Evolutionary conservation across 2,329 filamentous ascomycete species (phyloP), one percentile per base, ranked within the genome.

Genomic region (Ophiostoma montium): DNA sequence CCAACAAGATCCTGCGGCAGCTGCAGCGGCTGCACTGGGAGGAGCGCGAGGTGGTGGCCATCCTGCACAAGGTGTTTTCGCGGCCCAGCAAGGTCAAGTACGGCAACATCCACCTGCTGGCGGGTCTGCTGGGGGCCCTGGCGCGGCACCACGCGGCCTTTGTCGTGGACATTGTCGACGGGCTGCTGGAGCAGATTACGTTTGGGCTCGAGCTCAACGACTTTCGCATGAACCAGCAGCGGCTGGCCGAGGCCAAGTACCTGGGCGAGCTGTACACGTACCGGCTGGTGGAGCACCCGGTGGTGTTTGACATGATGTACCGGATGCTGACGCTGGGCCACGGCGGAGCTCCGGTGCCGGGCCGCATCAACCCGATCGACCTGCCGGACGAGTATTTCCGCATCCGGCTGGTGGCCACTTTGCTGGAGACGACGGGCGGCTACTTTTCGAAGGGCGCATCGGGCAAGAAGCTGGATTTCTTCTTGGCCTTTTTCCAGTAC

Each of bases 41-140:
- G 65, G 92, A 98, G 63, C 71, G 76, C 46, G 89, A 96, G 61
- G 81, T 82, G 66, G 61, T 63, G 5, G 52, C 56, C 1, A 57
- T 60, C 46, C 68, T 95, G 21, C 83, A 88, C 61, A 95, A 94
- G 63, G 82, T 95, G 39, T 98, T 96, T 62, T 87, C 88, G 47
- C 95, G 95, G 62, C 92, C 94, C 12, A 86, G 86, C 43, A 96
- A 95, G 68, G 87, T 98, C 66, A 95, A 95, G 64, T 98, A 94
- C 65, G 89, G 89, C 60, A 96, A 94, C 60, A 87, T 98, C 55
- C 87, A 96, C 63, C 77, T 96, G 46, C 76, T 98, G 46, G 88
- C 89, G 2, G 90, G 95, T 51, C 78, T 96, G 23, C 76, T 94
- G 35, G 86, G 87, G 53, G 86, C 88, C 1, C 72, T 98, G 38